These are phyloP conservation scores for Clausena lansium DNA, from an alignment of 345 rosid genomes.

Conservation along the genomic window DNA sequence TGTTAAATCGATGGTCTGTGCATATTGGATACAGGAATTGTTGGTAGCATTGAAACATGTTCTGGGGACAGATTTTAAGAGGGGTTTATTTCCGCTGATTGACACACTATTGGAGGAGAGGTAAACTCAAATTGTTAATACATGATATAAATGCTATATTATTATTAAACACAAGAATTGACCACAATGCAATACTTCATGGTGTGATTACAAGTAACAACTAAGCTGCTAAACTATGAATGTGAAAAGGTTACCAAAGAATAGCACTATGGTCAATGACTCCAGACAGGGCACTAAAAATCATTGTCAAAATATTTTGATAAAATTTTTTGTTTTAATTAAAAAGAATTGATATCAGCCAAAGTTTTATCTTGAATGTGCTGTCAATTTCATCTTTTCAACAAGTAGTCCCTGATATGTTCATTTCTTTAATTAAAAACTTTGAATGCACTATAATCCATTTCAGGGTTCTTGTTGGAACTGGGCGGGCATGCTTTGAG, in stretches of 20 bases:
- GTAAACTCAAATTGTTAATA: slow-evolving; percentile 30
- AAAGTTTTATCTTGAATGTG: neutral
- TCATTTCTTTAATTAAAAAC: neutral
- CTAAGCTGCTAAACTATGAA: neutral
- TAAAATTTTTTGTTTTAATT: neutral
- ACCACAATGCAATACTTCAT: too few relatives aligned
- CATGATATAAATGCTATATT: neutral
- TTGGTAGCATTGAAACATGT: slow-evolving; percentile 96
- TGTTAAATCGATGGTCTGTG: slow-evolving; percentile 14
- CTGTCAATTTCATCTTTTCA: neutral
- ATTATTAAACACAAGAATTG: too few relatives aligned
- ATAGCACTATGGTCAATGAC: neutral
- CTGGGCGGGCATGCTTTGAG: slow-evolving; percentile 97
- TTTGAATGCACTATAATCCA: slow-evolving; percentile 3
- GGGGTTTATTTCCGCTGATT: slow-evolving; percentile 96
- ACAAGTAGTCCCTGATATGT: neutral
- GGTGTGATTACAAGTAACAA: neutral
- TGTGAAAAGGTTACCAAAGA: neutral
- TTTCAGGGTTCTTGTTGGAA: slow-evolving; percentile 90
- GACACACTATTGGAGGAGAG: slow-evolving; percentile 95
- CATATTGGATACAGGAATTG: slow-evolving; percentile 70
- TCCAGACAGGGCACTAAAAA: neutral
- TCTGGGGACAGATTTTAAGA: slow-evolving; percentile 94
- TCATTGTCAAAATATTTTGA: too few relatives aligned
- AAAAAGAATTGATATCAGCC: neutral